Percentiles rank a stretch among this genome's conserved stretches.
phyloP scores from a whole-genome alignment of 176 grass and related monocot species.

The Oryza glumipatula region DNA sequence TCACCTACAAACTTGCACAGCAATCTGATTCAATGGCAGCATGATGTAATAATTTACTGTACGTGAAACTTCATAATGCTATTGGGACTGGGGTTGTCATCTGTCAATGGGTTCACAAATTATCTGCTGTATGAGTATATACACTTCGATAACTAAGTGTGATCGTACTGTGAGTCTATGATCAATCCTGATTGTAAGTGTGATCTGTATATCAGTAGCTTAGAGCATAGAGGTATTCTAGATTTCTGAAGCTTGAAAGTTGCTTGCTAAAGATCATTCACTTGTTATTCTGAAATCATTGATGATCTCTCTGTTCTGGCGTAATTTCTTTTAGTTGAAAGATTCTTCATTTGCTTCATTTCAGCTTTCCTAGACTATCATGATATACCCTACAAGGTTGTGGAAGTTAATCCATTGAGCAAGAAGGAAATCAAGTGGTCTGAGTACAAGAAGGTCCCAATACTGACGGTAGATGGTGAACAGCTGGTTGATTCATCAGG shows the following conservation, averaged over 20 bases:
- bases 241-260: neutral
- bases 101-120: neutral
- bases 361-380: conserved; percentile 96
- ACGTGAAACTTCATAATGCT: neutral
- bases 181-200: neutral
- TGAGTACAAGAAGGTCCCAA: conserved; percentile 99
- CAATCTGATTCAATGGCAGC: neutral
- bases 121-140: neutral
- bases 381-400: conserved; percentile 98
- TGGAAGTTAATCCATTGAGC: conserved; percentile 97
- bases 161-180: neutral
- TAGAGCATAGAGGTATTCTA: neutral
- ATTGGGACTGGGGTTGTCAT: neutral
- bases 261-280: neutral
- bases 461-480: conserved; percentile 87
- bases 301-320: neutral
- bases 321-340: conserved; percentile 3
- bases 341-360: conserved; percentile 30
- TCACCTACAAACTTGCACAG: neutral
- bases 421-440: conserved; percentile 99
- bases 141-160: neutral
- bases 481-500: conserved; percentile 89
- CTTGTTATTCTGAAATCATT: conserved; percentile 4
- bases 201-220: neutral
- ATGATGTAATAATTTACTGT: conserved; percentile 3